Evolutionary conservation across 768 basidiomycete species (phyloP).

Genomic region (Leccinum subgranulosum): DNA sequence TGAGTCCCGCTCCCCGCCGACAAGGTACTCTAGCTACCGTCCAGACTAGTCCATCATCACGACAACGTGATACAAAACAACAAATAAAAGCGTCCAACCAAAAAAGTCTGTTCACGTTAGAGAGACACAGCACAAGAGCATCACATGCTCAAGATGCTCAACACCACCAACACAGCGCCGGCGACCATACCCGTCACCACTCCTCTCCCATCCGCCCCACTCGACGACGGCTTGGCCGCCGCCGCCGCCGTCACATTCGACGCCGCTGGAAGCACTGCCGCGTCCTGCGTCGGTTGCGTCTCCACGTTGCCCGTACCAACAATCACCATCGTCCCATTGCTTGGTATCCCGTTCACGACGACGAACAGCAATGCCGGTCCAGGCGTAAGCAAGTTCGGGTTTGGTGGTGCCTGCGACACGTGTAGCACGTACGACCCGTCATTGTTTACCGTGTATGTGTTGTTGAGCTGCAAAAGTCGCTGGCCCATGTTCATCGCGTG

Average conservation of each 20-base stretch:
- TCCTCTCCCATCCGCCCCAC: background rate
- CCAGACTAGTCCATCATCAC: background rate
- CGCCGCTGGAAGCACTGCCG: conserved; percentile 40
- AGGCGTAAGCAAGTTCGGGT: conserved; percentile 83
- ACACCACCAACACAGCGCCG: background rate
- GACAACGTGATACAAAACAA: background rate
- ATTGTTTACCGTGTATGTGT: conserved; percentile 76
- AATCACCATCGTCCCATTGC: conserved; percentile 71
- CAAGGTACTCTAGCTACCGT: background rate
- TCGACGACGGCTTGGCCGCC: background rate
- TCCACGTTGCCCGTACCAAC: conserved; percentile 81
- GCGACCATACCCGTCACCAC: background rate
- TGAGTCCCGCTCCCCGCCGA: background rate
- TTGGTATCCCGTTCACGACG: conserved; percentile 81
- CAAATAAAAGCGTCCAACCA: background rate
- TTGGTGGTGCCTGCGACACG: conserved; percentile 79
- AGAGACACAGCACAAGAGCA: background rate
- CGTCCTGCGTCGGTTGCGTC: conserved; percentile 52
- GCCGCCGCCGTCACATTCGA: conserved; percentile 25
- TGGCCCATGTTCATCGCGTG: conserved; percentile 91
- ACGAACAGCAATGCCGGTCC: conserved; percentile 86
- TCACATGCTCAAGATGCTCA: conserved; percentile 5
- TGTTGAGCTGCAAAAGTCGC: conserved; percentile 77
- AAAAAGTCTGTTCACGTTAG: background rate
- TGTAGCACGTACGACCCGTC: conserved; percentile 77